phyloP scores from a whole-genome alignment of 1,284 basidiomycete species.

The Coniophora puteana region DNA sequence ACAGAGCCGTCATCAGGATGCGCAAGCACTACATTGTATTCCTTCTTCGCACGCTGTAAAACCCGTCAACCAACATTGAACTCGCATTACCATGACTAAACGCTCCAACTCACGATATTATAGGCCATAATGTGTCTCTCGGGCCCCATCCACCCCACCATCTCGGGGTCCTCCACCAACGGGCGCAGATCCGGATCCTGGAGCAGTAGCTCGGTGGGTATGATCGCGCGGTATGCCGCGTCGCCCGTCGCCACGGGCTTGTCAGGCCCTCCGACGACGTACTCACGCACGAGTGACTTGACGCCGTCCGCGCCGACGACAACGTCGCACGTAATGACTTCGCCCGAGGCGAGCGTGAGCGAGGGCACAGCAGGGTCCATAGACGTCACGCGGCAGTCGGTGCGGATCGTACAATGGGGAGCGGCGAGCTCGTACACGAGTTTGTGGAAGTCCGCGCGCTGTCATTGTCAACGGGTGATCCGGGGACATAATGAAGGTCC shows the following conservation, averaged over 20 bases:
- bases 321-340: slow-evolving; percentile 41
- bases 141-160: slow-evolving; percentile 40
- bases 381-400: slow-evolving; percentile 35
- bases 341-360: slow-evolving; percentile 39
- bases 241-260: slow-evolving; percentile 35
- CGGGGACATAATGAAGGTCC: background rate
- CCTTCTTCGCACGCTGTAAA: slow-evolving; percentile 33
- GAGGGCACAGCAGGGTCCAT: slow-evolving; percentile 35
- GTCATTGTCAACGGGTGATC: background rate
- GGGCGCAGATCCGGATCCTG: slow-evolving; percentile 30
- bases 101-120: slow-evolving; percentile 22
- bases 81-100: no score
- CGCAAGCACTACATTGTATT: slow-evolving; percentile 47
- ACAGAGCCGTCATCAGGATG: slow-evolving; percentile 39
- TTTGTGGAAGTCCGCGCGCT: slow-evolving; percentile 50
- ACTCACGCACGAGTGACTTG: slow-evolving; percentile 39
- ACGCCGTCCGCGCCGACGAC: slow-evolving; percentile 55
- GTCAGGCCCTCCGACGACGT: slow-evolving; percentile 38
- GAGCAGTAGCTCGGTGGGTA: slow-evolving; percentile 29
- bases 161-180: slow-evolving; percentile 31
- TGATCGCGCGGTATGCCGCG: slow-evolving; percentile 35
- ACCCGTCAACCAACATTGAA: no score
- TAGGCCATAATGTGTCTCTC: slow-evolving; percentile 34
- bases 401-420: slow-evolving; percentile 38
- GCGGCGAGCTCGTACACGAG: slow-evolving; percentile 40